phyloP scores from a whole-genome alignment of 441 rosid species.

The Omphalea diandra region DNA sequence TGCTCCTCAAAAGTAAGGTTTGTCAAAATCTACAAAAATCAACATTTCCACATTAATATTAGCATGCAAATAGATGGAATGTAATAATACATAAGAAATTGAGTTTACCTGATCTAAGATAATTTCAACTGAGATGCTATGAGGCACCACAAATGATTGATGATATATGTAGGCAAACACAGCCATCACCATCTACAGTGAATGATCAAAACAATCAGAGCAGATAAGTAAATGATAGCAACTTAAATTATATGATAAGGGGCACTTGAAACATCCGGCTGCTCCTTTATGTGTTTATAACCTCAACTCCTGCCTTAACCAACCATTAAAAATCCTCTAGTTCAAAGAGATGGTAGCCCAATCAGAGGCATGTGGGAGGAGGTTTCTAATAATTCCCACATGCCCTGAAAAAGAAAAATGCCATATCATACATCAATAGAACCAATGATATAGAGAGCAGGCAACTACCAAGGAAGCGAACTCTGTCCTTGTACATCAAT shows the following conservation, averaged over 20 bases:
- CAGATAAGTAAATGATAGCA: neutral
- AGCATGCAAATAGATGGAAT: neutral
- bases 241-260: neutral
- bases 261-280: neutral
- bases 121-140: conserved; percentile 59
- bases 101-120: conserved; percentile 65
- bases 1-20: conserved; percentile 73
- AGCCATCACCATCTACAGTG: conserved; percentile 90
- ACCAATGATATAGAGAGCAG: neutral
- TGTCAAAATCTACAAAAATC: conserved; percentile 48
- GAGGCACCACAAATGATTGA: conserved; percentile 68
- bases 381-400: neutral
- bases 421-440: neutral
- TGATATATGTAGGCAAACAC: conserved; percentile 91
- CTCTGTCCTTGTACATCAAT: neutral
- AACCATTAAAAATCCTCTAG: neutral
- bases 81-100: neutral
- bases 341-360: neutral
- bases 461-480: neutral
- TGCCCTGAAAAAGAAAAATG: neutral
- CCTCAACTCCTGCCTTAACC: neutral
- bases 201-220: neutral
- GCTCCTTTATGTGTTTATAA: neutral
- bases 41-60: neutral
- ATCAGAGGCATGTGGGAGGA: neutral